Evolutionary conservation across 352 stramenopile species (phyloP), one percentile per base, ranked within the genome.

Genomic region (Achlya hypogyna): DNA sequence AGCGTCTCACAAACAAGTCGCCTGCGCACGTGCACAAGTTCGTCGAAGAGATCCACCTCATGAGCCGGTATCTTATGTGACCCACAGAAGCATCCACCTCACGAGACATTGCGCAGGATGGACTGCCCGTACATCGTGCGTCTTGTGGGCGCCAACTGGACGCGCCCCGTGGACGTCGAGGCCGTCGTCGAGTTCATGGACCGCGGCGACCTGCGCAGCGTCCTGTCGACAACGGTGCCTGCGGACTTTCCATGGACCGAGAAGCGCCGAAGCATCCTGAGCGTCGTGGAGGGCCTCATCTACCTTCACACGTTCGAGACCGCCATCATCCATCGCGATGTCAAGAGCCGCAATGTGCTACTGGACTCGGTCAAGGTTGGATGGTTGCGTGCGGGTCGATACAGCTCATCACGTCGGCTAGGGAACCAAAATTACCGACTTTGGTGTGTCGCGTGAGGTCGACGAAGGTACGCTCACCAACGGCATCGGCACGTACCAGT

Each of bases 271-370:
- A 32, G 38, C 40, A 47, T 47, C 9, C 20, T 56, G 14, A 31
- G 22, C 32, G 22, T 67, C 6, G 51, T 31, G 10, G 31, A 59
- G 20, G 60, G 34, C 1, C 40, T 67, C 4, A 34, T 58, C 8
- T 63, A 63, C 22, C 27, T 63, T 4, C 72, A 79, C 58, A 63
- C 53, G 2, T 67, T 69, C n/a, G 60, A 74, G 6, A 45, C 59
- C 5, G 18, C 14, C 8, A 58, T 81, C 16, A 79, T 81, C 51
- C 75, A 81, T 56, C 71, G 75, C 25, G 75, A 81, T 59, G 49
- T 86, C 63, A 86, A 86, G 71, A 73, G 73, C 38, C 67, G 71
- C n/a, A 81, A 79, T 52, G 76, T 77, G 49, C 76, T 81, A 34
- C 69, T 79, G 23, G 49, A 72, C 32, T 64, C 51, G 18, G 63